Evolutionary conservation across 192 early-diverging fungal genomes (phyloP).

Genomic region (Obelidium mucronatum): DNA sequence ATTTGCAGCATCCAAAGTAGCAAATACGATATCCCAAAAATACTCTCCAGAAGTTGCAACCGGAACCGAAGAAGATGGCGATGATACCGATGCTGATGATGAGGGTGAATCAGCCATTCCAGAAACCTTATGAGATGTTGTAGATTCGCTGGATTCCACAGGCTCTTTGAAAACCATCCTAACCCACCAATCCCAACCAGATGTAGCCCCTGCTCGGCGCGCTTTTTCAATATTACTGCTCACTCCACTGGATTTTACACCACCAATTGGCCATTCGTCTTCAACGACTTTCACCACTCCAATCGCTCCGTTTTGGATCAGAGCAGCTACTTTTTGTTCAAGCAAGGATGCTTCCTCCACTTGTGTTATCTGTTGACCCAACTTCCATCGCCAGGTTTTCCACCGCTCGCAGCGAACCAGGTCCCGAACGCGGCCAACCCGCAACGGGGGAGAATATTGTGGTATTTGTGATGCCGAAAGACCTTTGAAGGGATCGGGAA

Average conservation of each 20-base stretch:
- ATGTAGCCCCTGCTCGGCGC: constrained; percentile 34
- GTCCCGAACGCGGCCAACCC: constrained; percentile 45
- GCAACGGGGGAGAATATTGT: constrained; percentile 26
- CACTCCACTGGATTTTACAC: background rate
- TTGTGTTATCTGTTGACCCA: constrained; percentile 37
- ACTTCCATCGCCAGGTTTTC: constrained; percentile 54
- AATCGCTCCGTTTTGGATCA: constrained; percentile 51
- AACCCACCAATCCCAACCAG: constrained; percentile 65
- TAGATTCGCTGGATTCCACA: too few relatives aligned
- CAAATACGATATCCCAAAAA: constrained; percentile 59
- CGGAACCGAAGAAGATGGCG: constrained; percentile 5
- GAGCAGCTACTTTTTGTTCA: constrained; percentile 41
- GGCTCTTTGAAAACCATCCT: constrained; percentile 44
- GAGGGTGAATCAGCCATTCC: too few relatives aligned
- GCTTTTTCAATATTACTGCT: constrained; percentile 17
- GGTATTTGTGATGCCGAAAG: constrained; percentile 29
- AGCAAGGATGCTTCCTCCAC: constrained; percentile 30
- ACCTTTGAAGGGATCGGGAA: constrained; percentile 27
- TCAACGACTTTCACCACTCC: constrained; percentile 31
- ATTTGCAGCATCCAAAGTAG: constrained; percentile 49
- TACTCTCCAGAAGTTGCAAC: constrained; percentile 34
- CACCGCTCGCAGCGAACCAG: constrained; percentile 56
- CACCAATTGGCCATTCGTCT: constrained; percentile 22
- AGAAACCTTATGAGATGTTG: background rate
- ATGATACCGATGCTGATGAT: background rate